Evolutionary conservation across 108 stramenopile genomes (phyloP).

Genomic region (Skeletonema costatum): DNA sequence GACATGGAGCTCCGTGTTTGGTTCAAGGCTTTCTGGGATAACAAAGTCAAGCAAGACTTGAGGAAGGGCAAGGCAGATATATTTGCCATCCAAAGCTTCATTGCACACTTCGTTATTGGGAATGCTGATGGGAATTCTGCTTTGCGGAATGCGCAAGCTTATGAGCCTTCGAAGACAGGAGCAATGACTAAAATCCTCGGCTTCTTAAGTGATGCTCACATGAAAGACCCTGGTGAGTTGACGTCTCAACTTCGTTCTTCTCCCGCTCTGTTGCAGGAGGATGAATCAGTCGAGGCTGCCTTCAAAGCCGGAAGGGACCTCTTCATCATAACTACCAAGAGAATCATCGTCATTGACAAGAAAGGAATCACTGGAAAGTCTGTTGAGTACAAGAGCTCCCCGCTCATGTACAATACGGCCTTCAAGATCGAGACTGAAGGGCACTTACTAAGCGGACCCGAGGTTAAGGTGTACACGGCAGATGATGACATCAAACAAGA

Average conservation of each 20-base stretch:
- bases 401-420: constrained; percentile 50
- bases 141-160: constrained; percentile 34
- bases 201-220: constrained; percentile 44
- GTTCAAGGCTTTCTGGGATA: constrained; percentile 42
- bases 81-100: constrained; percentile 56
- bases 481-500: constrained; percentile 41
- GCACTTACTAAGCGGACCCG: constrained; percentile 39
- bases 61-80: constrained; percentile 61
- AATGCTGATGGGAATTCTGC: constrained; percentile 32
- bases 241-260: constrained; percentile 50
- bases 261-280: constrained; percentile 55
- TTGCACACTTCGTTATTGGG: constrained; percentile 62
- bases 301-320: constrained; percentile 63
- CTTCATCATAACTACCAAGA: constrained; percentile 56
- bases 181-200: constrained; percentile 32
- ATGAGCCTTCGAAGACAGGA: constrained; percentile 18
- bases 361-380: constrained; percentile 65
- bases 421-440: constrained; percentile 71
- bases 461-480: constrained; percentile 48
- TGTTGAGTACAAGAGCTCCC: constrained; percentile 64
- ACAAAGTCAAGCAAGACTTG: constrained; percentile 52
- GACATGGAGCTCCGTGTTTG: constrained; percentile 50
- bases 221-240: constrained; percentile 51
- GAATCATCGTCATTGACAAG: constrained; percentile 61
- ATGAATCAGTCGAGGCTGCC: constrained; percentile 58